Base-by-base conservation (phyloP, 1,284 basidiomycete genomes). In the Wolfiporia cocos region DNA sequence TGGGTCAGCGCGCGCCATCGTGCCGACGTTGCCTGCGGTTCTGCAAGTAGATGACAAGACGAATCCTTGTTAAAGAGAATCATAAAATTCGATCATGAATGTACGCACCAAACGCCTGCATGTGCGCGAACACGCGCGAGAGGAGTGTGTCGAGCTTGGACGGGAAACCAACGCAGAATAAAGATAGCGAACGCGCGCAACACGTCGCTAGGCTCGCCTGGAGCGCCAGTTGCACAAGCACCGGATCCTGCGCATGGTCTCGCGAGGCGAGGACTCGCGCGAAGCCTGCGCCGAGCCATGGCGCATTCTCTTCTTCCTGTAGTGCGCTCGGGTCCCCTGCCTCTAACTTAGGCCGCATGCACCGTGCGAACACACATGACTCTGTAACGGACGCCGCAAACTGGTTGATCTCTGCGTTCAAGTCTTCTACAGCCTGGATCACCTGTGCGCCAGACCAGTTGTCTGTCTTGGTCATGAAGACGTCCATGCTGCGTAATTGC, bases 321-420 rank as follows among this genome's bases (percentile, higher is more conserved):
- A 30, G 54, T 50, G 34, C 65, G 15, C 37, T 46, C 39, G 51
- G 31, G 41, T 43, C 21, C 39, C 26, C 26, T 14, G 9, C 14
- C 14, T 7, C 26, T 14, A 28, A 7, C 7, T 7, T 41, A 37
- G 38, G 48, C 42, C n/a, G 38, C 41, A 41, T 48, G 49, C 44
- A 42, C 28, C 52, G 48, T 20, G 52, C 49, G 46, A 60, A 59
- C 5, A 53, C 49, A 41, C 73, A 76, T 28, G 78, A 67, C 59
- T 87, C 83, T 9, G 79, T 78, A 10, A 80, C 82, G 17, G 78
- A 75, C 15, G 83, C 82, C 9, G 84, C 78, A 47, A 84, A 85
- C 50, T 85, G 84, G 17, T 82, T 71, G 46, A 86, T 82, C 61
- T 86, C 84, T 0, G 79, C 76, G 56, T 87, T 87, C 57, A 87